Evolutionary conservation across 140 eudicot genomes (phyloP), one percentile per base, ranked within the genome.

Genomic region (Bidens hawaiensis): DNA sequence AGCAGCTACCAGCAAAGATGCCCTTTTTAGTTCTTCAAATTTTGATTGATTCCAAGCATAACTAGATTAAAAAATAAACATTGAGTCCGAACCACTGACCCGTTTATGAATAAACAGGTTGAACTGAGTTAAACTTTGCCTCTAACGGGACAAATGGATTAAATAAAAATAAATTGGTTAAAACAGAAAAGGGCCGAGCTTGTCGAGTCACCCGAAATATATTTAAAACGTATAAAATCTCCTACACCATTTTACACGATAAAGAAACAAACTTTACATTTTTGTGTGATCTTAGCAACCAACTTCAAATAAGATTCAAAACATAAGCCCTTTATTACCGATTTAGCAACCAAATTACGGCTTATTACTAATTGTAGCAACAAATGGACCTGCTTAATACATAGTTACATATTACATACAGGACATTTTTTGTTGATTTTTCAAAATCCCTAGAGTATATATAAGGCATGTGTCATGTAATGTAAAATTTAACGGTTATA

Each of bases 1-100:
- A 63, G 98, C 98, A 68, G 96, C 98, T 69, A 91, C 60, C 64
- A 91, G 78, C 75, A 91, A 70, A 68, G 95, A 75, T 64, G 96
- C 89, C 31, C 60, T 76, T 48, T 75, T 65, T 58, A 82, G 71
- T 70, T 84, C 85, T 81, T 82, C 76, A 5, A 87, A 53, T 69
- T 91, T 95, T 69, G 86, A 54, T 47, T 63, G 26, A 73, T 52
- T 87, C 98, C 96, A 91, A 42, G 51, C 67, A 62, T 74, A 82
- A 67, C 98, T 91, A 72, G 43, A 72, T 67, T 70, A 67, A 21
- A 51, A 47, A 67, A 46, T 28, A 23, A 31, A 67, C n/a, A 9
- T 12, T 14, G 42, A 49, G 56, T 30, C 30, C 16, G 0, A 50
- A 34, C 9, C 53, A 67, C 18, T 7, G 27, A 49, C 21, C 40